Percentiles rank a stretch among this genome's conserved stretches.
Evolutionary conservation across 176 grass and related monocot species (phyloP).

Genomic region (Cenchrus purpureus): DNA sequence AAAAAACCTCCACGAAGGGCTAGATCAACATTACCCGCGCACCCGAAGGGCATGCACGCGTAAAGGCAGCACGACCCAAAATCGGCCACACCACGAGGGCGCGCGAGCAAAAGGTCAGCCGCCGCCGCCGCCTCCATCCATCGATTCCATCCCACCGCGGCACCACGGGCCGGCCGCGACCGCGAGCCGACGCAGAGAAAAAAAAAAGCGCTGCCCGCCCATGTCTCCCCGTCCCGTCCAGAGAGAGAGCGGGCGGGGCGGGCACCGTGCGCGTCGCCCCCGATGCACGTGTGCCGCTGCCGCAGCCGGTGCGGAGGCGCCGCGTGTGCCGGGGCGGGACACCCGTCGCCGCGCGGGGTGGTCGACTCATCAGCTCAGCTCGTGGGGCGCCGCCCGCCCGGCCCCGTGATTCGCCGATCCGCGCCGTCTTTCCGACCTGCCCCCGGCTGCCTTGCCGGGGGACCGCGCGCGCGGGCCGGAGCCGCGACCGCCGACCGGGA

Average conservation of each 20-base stretch:
- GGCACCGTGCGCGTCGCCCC: not conserved
- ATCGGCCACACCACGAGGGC: conserved; percentile 14
- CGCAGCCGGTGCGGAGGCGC: not conserved
- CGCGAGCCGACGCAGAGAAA: no score
- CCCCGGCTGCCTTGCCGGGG: not conserved
- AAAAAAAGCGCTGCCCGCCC: no score
- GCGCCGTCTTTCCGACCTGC: conserved; percentile 8
- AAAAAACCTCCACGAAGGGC: not conserved
- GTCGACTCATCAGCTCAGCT: conserved; percentile 9
- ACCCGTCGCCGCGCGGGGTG: conserved; percentile 1
- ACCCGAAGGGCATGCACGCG: not conserved
- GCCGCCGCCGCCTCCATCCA: not conserved
- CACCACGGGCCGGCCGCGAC: no score
- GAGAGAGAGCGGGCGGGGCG: no score
- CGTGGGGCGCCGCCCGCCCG: not conserved
- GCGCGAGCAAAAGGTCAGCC: not conserved
- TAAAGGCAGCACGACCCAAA: not conserved
- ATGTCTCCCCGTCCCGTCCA: no score
- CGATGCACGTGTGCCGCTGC: not conserved
- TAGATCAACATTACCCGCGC: not conserved
- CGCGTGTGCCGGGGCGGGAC: conserved; percentile 34
- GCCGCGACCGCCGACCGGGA: not conserved
- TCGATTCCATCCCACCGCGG: not conserved
- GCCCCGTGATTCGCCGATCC: conserved; percentile 8
- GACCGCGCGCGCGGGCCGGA: not conserved